Percentiles rank a stretch among this genome's conserved stretches.
phyloP scores from a whole-genome alignment of 2,329 filamentous ascomycete species.

The Nemania sp. region DNA sequence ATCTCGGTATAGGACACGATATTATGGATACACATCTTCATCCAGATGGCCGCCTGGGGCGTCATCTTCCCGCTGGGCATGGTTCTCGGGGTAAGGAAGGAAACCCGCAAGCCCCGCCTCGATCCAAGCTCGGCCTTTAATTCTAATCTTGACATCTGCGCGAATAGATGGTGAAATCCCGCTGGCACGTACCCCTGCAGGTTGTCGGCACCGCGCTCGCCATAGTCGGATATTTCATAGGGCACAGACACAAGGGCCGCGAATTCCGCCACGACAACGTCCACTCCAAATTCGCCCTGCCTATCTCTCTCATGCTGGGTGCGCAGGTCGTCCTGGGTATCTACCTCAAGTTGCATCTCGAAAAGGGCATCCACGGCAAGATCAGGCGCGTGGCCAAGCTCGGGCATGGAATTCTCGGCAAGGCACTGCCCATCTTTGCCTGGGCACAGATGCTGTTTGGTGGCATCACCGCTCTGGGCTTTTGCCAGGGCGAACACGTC shows the following conservation, averaged over 20 bases:
- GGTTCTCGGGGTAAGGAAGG: slow-evolving; percentile 78
- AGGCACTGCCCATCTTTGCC: slow-evolving; percentile 80
- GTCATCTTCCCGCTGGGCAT: slow-evolving; percentile 93
- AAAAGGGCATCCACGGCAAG: slow-evolving; percentile 78
- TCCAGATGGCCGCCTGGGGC: slow-evolving; percentile 87
- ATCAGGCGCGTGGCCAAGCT: slow-evolving; percentile 74
- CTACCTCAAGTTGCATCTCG: slow-evolving; percentile 88
- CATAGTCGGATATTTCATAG: slow-evolving; percentile 85
- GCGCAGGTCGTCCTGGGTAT: slow-evolving; percentile 79
- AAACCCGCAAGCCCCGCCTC: slow-evolving; percentile 13
- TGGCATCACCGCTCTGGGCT: slow-evolving; percentile 88
- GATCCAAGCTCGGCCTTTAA: not conserved
- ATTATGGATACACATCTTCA: slow-evolving; percentile 91
- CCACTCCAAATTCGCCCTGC: slow-evolving; percentile 79
- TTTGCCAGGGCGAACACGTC: slow-evolving; percentile 88
- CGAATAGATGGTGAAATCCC: slow-evolving; percentile 77
- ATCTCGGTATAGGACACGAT: slow-evolving; percentile 66
- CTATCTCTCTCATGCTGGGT: slow-evolving; percentile 78
- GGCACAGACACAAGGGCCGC: slow-evolving; percentile 86
- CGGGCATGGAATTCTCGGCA: slow-evolving; percentile 81
- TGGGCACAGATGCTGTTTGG: slow-evolving; percentile 98
- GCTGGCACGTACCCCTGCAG: slow-evolving; percentile 94
- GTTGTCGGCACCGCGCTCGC: slow-evolving; percentile 74
- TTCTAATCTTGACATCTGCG: slow-evolving; percentile 23
- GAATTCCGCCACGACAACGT: slow-evolving; percentile 77